Conservation (phyloP, 345 rosid species). For the Cardamine occulta region DNA sequence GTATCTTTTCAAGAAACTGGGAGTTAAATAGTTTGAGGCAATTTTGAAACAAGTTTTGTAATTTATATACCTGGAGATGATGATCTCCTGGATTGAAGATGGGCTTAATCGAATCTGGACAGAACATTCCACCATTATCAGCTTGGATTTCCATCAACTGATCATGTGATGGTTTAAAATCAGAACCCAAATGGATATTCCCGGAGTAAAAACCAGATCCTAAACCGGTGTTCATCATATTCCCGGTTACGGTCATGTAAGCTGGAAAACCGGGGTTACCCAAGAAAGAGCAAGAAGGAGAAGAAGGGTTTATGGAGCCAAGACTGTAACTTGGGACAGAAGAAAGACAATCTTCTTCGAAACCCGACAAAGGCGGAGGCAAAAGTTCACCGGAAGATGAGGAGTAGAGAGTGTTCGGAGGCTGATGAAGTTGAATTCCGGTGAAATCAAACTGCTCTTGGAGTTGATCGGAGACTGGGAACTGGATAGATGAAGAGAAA, state of each 20-base stretch:
- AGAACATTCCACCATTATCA: slow-evolving; percentile 66
- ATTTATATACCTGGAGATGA: slow-evolving; percentile 50
- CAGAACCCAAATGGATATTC: slow-evolving; percentile 51
- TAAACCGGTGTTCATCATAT: slow-evolving; percentile 47
- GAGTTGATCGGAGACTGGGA: slow-evolving; percentile 52
- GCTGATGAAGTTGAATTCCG: slow-evolving; percentile 43
- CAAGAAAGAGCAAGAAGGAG: slow-evolving; percentile 61
- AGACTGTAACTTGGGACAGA: slow-evolving; percentile 64
- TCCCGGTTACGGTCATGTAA: slow-evolving; percentile 50
- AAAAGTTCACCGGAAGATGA: slow-evolving; percentile 38
- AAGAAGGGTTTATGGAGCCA: slow-evolving; percentile 61
- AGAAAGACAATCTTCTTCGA: slow-evolving; percentile 83
- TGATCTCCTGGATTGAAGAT: slow-evolving; percentile 61
- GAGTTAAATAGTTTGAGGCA: neutral
- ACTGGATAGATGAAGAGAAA: slow-evolving; percentile 69
- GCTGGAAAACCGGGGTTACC: slow-evolving; percentile 50
- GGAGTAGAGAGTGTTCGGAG: slow-evolving; percentile 38
- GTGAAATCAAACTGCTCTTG: slow-evolving; percentile 70
- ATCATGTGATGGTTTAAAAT: slow-evolving; percentile 53
- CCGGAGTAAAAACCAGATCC: slow-evolving; percentile 56
- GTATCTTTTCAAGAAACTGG: neutral
- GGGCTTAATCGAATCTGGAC: slow-evolving; percentile 53
- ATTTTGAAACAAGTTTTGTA: neutral
- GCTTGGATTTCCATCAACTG: slow-evolving; percentile 69
- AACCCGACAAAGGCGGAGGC: slow-evolving; percentile 51